A percentile compares a stretch with the other conserved stretches of the same genome.
phyloP scores from a whole-genome alignment of 2,329 filamentous ascomycete species.

The Nannizzia gypsea region DNA sequence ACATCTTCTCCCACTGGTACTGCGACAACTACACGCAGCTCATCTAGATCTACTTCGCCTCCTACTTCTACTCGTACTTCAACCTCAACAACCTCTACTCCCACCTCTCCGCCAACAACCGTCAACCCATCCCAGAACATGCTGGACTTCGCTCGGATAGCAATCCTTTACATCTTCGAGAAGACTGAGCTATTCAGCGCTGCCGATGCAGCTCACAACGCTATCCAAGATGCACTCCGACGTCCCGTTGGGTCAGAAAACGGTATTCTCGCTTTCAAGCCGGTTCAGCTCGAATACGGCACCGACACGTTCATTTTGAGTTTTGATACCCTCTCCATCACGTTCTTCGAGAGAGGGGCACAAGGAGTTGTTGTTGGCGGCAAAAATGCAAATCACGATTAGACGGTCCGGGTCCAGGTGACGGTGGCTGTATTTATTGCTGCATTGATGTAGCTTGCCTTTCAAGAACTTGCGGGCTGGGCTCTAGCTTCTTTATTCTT shows the following conservation, averaged over 20 bases:
- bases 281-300: conserved; percentile 16
- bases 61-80: conserved; percentile 4
- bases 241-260: conserved; percentile 5
- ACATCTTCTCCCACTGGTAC: conserved; percentile 3
- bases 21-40: conserved; percentile 9
- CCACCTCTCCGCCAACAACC: neutral
- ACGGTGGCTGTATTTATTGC: neutral
- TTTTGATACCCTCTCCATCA: conserved; percentile 18
- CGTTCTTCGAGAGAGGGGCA: conserved; percentile 13
- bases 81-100: conserved; percentile 9
- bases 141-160: conserved; percentile 20
- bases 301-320: conserved; percentile 15
- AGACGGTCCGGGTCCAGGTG: too few relatives aligned
- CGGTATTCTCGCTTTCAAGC: neutral
- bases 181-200: conserved; percentile 13
- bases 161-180: conserved; percentile 20
- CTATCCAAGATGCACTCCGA: conserved; percentile 12
- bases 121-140: conserved; percentile 12
- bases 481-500: neutral
- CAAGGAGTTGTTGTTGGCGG: neutral
- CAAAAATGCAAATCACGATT: neutral
- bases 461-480: conserved; percentile 7
- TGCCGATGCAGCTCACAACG: conserved; percentile 14
- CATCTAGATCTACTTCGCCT: neutral
- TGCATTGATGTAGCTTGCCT: neutral